A percentile compares a stretch with the other conserved stretches of the same genome.
phyloP scores from a whole-genome alignment of 2,329 filamentous ascomycete species.

The Paecilomyces dactylethromorphus region DNA sequence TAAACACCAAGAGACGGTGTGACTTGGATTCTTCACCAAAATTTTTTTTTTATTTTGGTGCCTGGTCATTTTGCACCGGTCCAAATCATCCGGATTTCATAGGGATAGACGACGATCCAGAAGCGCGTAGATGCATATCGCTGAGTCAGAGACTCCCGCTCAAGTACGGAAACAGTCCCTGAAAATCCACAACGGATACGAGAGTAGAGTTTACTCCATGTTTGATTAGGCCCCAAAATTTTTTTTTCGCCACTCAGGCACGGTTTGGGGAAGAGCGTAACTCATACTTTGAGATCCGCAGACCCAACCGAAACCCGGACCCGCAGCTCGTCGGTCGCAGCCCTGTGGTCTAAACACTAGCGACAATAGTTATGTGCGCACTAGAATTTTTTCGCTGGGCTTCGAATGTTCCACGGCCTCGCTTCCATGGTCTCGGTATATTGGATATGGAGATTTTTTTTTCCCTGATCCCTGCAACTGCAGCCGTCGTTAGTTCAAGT shows the following conservation, averaged over 20 bases:
- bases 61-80: neutral
- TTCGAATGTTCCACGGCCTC: neutral
- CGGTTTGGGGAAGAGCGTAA: neutral
- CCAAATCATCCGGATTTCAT: neutral
- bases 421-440: neutral
- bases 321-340: neutral
- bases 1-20: neutral
- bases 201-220: neutral
- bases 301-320: neutral
- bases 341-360: neutral
- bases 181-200: neutral
- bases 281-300: neutral
- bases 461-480: neutral
- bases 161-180: neutral
- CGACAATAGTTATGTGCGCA: neutral
- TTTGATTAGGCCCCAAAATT: neutral
- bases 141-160: neutral
- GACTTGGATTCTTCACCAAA: neutral
- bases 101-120: neutral
- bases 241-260: neutral
- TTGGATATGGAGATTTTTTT: neutral
- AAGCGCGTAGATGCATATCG: neutral
- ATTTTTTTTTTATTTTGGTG: too few relatives aligned
- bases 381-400: neutral
- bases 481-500: neutral